Conservation (phyloP, 2,329 filamentous ascomycete species). For the Akanthomyces uredinophilus region DNA sequence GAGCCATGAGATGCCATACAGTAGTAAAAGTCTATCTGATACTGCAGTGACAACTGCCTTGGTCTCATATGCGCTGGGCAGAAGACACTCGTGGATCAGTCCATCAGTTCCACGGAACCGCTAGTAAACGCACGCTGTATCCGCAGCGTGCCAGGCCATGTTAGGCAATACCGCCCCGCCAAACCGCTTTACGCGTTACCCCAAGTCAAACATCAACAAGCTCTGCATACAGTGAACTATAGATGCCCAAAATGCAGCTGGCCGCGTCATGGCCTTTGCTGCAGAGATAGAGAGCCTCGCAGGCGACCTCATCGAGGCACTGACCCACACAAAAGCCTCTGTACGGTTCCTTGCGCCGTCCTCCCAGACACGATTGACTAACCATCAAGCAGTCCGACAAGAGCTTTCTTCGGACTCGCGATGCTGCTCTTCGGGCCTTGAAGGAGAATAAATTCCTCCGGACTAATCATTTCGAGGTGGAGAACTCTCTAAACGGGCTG, state of each 20-base stretch:
- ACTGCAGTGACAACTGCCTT: too few relatives aligned
- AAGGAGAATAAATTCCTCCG: slow-evolving; percentile 54
- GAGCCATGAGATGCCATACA: too few relatives aligned
- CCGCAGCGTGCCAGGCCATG: too few relatives aligned
- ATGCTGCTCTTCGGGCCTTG: slow-evolving; percentile 46
- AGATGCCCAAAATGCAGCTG: neutral
- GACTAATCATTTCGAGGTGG: slow-evolving; percentile 72
- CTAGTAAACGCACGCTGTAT: neutral
- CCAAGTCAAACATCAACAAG: neutral
- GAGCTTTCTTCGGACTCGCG: slow-evolving; percentile 40
- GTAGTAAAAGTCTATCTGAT: too few relatives aligned
- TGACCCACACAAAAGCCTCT: slow-evolving; percentile 48
- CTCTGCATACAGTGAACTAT: neutral
- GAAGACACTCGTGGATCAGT: neutral
- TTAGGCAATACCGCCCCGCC: neutral
- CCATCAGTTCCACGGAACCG: neutral
- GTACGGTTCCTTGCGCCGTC: slow-evolving; percentile 6
- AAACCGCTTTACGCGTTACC: slow-evolving; percentile 9
- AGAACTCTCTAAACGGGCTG: slow-evolving; percentile 60
- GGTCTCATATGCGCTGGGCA: too few relatives aligned
- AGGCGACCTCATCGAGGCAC: slow-evolving; percentile 63
- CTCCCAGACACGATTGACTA: slow-evolving; percentile 4
- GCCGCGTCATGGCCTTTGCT: slow-evolving; percentile 60
- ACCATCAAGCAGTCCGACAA: slow-evolving; percentile 23
- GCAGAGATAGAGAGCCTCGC: slow-evolving; percentile 59